A percentile compares a stretch with the other conserved stretches of the same genome.
Conservation (phyloP, 2,329 filamentous ascomycete genomes). For the Fusarium tuaranense region DNA sequence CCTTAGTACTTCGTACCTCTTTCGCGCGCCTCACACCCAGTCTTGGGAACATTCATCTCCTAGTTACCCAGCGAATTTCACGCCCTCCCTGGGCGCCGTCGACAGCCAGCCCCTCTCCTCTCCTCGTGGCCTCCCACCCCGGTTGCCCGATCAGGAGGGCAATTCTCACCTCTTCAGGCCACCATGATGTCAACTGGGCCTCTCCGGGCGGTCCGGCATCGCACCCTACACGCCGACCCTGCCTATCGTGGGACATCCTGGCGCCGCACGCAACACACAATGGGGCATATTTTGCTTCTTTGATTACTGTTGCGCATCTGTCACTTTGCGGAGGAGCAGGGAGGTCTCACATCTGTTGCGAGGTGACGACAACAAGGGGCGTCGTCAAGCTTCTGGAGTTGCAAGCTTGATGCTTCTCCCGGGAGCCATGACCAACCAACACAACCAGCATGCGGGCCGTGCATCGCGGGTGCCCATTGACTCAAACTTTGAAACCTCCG, state of each 20-base stretch:
- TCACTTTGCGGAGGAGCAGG: background rate
- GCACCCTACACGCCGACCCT: conserved; percentile 25
- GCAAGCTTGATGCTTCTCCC: conserved; percentile 21
- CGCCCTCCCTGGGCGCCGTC: conserved; percentile 26
- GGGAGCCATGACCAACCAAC: conserved; percentile 3
- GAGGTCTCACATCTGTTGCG: background rate
- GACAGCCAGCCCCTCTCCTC: conserved; percentile 13
- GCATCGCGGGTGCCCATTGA: conserved; percentile 22
- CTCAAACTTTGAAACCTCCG: conserved; percentile 19
- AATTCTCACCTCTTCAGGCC: conserved; percentile 2
- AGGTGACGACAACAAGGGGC: background rate
- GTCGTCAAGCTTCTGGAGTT: conserved; percentile 14
- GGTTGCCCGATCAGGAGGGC: conserved; percentile 19
- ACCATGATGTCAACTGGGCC: conserved; percentile 34
- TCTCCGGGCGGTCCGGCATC: conserved; percentile 37
- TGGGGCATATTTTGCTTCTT: background rate
- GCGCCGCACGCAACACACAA: background rate
- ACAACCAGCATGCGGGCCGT: conserved; percentile 34
- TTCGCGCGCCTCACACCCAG: conserved; percentile 27
- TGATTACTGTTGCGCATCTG: background rate
- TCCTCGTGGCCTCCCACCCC: conserved; percentile 17
- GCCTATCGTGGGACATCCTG: conserved; percentile 8
- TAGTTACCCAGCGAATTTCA: conserved; percentile 14
- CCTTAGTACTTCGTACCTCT: conserved; percentile 21
- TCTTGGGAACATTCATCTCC: conserved; percentile 28